Evolutionary conservation across 1,139 yeast genomes (phyloP), one percentile per base, ranked within the genome.

Genomic region (Candida sanyaensis): DNA sequence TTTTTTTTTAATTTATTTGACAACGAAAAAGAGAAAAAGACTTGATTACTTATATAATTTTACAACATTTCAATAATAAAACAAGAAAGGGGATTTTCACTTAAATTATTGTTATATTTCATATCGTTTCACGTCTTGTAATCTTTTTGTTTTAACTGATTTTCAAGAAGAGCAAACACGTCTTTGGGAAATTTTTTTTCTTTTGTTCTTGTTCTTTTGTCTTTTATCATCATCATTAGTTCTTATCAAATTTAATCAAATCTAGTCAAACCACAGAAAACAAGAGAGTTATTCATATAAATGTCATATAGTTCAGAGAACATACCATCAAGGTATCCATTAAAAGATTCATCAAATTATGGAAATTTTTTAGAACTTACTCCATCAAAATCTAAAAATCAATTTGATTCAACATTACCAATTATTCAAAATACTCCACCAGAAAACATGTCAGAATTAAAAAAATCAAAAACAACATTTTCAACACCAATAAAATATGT

Each of bases 351-450:
- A n/a, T 41, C 47, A 8, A 41, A 42, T 32, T 34, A 30, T 21
- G 37, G 21, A 8, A 46, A 42, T 21, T n/a, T 30, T n/a, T 11
- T 42, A 23, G 50, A 50, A 21, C 30, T 38, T 40, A 60, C 62
- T 10, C 62, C 63, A 10, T 50, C 50, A 2, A 50, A 47, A 41
- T 37, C 47, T 9, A 28, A 29, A 13, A 12, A 13, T 7, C 41
- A 38, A 38, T 23, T 38, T 27, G 30, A 26, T 6, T 28, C 33
- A 2, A 34, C 41, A 12, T 29, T 38, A 6, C 33, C 41, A 28
- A 38, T 38, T 17, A 38, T 34, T 29, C 41, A 38, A 26, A 38
- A 42, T 39, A 71, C 76, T 29, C 75, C 77, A 8, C 76, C 77
- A 6, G 73, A 66, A 47, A 53, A 64, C 45, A 47, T 57, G 47